A percentile compares a stretch with the other conserved stretches of the same genome.
These are phyloP conservation scores for Clonostachys byssicola DNA, from an alignment of 2,329 filamentous ascomycete genomes.

Conservation along the genomic window DNA sequence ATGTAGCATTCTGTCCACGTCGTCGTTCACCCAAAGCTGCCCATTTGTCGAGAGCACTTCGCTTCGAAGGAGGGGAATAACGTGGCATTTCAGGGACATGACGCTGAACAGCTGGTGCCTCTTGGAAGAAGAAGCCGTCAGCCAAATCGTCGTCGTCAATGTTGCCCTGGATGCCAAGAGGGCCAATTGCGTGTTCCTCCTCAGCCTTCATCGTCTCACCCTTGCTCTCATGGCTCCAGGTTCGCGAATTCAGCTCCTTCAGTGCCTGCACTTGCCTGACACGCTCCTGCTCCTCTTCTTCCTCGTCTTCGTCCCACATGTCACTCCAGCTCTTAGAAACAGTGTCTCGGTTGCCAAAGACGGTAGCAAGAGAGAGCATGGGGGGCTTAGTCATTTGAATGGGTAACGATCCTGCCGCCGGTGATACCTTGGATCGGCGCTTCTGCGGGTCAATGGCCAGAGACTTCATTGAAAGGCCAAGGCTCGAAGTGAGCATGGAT, in stretches of 20 bases:
- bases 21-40: constrained; percentile 80
- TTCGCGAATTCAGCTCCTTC: constrained; percentile 67
- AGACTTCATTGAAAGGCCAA: constrained; percentile 79
- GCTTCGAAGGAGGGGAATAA: constrained; percentile 66
- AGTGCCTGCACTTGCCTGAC: constrained; percentile 45
- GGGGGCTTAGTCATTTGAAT: constrained; percentile 77
- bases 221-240: constrained; percentile 75
- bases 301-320: constrained; percentile 89
- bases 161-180: constrained; percentile 32
- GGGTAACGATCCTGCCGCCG: constrained; percentile 65
- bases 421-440: constrained; percentile 13
- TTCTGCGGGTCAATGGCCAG: constrained; percentile 47
- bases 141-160: constrained; percentile 63
- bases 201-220: constrained; percentile 12
- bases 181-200: constrained; percentile 6
- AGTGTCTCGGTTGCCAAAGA: constrained; percentile 74
- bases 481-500: constrained; percentile 78
- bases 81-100: constrained; percentile 33
- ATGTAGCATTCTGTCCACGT: constrained; percentile 56
- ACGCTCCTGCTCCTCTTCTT: constrained; percentile 67
- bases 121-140: constrained; percentile 72
- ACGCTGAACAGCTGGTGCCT: constrained; percentile 40
- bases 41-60: constrained; percentile 74
- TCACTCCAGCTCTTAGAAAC: constrained; percentile 99
- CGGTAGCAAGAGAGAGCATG: constrained; percentile 67